Conservation (phyloP, 2,329 filamentous ascomycete species). For the Fusarium sp. region DNA sequence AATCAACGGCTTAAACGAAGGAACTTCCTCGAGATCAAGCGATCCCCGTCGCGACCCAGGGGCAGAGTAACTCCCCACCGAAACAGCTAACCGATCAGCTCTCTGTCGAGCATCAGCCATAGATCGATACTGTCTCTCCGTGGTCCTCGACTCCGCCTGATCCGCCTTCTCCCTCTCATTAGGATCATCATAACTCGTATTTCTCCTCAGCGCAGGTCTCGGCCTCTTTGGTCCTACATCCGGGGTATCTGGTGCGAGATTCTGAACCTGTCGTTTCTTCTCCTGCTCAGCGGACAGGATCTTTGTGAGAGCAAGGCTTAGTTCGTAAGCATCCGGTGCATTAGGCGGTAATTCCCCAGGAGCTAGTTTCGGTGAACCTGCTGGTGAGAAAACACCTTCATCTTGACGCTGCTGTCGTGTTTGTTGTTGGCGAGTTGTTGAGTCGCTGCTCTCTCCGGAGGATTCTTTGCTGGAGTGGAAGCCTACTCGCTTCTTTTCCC, state of each 20-base stretch:
- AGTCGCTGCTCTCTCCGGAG: conserved; percentile 12
- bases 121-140: conserved; percentile 51
- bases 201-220: conserved; percentile 53
- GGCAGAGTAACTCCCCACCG: conserved; percentile 52
- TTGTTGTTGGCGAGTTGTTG: not conserved
- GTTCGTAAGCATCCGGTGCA: conserved; percentile 51
- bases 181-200: conserved; percentile 55
- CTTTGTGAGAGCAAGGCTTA: conserved; percentile 52
- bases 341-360: conserved; percentile 44
- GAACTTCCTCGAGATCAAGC: conserved; percentile 40
- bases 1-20: conserved; percentile 47
- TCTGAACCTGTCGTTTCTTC: conserved; percentile 25
- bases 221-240: conserved; percentile 42
- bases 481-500: conserved; percentile 54
- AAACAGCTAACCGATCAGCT: conserved; percentile 52
- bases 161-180: conserved; percentile 54
- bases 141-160: conserved; percentile 50
- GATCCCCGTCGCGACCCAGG: conserved; percentile 51
- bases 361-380: conserved; percentile 40
- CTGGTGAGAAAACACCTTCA: conserved; percentile 40
- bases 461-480: conserved; percentile 49
- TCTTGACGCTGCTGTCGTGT: conserved; percentile 22
- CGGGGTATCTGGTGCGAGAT: conserved; percentile 19
- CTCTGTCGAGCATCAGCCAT: conserved; percentile 53
- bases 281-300: conserved; percentile 49